Base-by-base conservation (phyloP, 2,329 filamentous ascomycete species). In the Cyphellophora europaea region DNA sequence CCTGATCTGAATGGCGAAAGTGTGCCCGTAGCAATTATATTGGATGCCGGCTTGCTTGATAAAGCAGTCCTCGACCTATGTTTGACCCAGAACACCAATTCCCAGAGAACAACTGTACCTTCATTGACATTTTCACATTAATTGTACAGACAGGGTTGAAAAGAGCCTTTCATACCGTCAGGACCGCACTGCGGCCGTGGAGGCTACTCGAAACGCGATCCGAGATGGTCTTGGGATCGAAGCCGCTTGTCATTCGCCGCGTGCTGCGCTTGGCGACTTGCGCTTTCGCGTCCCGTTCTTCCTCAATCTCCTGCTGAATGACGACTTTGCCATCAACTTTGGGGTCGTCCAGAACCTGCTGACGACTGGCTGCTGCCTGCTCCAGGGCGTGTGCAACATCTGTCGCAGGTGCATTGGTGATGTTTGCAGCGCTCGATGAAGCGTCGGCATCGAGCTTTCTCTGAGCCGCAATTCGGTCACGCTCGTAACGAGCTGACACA, bases 401-500 rank as follows among this genome's bases (percentile, higher is more conserved):
- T 19, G 44, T 33, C 6, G 41, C 33, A 6, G 50, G 39, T 2
- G 50, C 52, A 21, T 49, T 45, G 11, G 53, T 51, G 23, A 50
- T 41, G 6, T 41, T 46, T 11, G 39, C 35, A 18, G 49, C 43
- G 10, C 41, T 51, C 45, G 53, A 56, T 11, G 42, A 53, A 6
- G 55, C 53, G 29, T 74, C 69, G 13, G 63, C 57, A 27, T 76
- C 69, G 4, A 74, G 45, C 45, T 72, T 70, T 45, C 67, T 69
- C 51, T 78, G 71, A 3, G 74, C 74, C 2, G 65, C 62, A 13
- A 67, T 58, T 18, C 69, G 65, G 18, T 68, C 63, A 30, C 71
- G 64, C 54, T 77, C 72, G 43, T 79, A 79, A 34, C 73, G 66
- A 21, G 67, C 64, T 44, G 61, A 66, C 21, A 72, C 72, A 51